Base-by-base conservation (phyloP, 441 rosid genomes). In the Erodium texanum region DNA sequence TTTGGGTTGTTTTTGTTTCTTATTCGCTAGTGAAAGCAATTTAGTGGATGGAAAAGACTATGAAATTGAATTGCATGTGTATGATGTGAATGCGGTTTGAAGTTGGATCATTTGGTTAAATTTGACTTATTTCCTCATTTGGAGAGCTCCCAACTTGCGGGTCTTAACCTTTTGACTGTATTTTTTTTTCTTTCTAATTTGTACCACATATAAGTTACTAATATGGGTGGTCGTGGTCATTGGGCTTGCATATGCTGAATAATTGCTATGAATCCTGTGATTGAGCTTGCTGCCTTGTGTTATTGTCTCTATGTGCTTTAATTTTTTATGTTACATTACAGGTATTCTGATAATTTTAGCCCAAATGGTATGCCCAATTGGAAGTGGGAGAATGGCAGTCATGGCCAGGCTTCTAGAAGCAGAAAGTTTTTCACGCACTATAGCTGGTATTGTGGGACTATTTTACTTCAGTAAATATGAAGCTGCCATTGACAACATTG, bases 281-380 rank as follows among this genome's bases (percentile, higher is more conserved):
- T 58, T 20, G 62, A 19, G 62, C 24, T 19, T 22, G 62, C 27
- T 58, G 24, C 14, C 7, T 62, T 62, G 65, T 10, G 20, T 24
- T 62, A 62, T 15, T 27, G 29, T 10, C 32, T 61, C n/a, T 14
- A 27, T 5, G 24, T 12, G 65, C 4, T 24, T 19, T 16, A 43
- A 15, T 52, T 19, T 29, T 67, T 20, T 36, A 18, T 69, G 71
- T 75, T 19, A 45, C 72, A 45, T 52, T 69, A 77, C 66, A 81
- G 72, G 50, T 72, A 70, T 34, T 63, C 48, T 4, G 64, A 62
- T 50, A 68, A 68, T 52, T 52, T 59, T 68, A 68, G 72, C 71
- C 72, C 41, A 75, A 69, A 86, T 88, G 93, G 89, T 86, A 59
- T 87, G 88, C 78, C 79, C 85, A n/a, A 12, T 86, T 23, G 87